Conservation (phyloP, 2,329 filamentous ascomycete genomes). For the Talaromyces verruculosus region DNA sequence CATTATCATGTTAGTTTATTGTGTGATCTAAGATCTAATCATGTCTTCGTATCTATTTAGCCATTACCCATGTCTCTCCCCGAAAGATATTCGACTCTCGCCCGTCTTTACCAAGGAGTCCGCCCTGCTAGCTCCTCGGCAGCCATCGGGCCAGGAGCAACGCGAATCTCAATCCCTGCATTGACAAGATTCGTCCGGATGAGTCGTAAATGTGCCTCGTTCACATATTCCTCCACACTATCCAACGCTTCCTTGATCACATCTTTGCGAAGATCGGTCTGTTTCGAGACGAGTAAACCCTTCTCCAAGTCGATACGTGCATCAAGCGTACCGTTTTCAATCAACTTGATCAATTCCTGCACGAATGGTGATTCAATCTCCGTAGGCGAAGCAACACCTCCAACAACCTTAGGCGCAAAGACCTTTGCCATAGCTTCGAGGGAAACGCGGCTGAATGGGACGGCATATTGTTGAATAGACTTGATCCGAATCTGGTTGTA, state of each 20-base stretch:
- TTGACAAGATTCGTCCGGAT: constrained; percentile 73
- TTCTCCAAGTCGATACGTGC: constrained; percentile 85
- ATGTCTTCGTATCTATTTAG: constrained; percentile 9
- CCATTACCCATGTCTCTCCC: background rate
- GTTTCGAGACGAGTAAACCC: constrained; percentile 71
- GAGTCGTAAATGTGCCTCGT: constrained; percentile 72
- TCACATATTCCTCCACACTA: constrained; percentile 69
- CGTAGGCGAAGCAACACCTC: constrained; percentile 57
- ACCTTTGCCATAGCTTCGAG: constrained; percentile 73
- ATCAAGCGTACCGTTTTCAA: constrained; percentile 67
- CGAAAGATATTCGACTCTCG: background rate
- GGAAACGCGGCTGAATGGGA: constrained; percentile 85
- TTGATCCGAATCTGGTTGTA: constrained; percentile 79
- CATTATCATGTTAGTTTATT: constrained; percentile 6
- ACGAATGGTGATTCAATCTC: constrained; percentile 53
- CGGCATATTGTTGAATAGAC: constrained; percentile 89
- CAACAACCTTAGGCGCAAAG: constrained; percentile 58
- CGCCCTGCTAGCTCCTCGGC: background rate
- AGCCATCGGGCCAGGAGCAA: background rate
- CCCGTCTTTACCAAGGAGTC: background rate
- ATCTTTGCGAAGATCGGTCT: constrained; percentile 63
- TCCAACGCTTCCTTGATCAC: constrained; percentile 70
- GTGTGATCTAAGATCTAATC: constrained; percentile 8
- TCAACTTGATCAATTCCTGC: constrained; percentile 73
- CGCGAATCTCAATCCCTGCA: constrained; percentile 70